Base-by-base conservation (phyloP, 2,329 filamentous ascomycete species). In the Alternaria viburni region DNA sequence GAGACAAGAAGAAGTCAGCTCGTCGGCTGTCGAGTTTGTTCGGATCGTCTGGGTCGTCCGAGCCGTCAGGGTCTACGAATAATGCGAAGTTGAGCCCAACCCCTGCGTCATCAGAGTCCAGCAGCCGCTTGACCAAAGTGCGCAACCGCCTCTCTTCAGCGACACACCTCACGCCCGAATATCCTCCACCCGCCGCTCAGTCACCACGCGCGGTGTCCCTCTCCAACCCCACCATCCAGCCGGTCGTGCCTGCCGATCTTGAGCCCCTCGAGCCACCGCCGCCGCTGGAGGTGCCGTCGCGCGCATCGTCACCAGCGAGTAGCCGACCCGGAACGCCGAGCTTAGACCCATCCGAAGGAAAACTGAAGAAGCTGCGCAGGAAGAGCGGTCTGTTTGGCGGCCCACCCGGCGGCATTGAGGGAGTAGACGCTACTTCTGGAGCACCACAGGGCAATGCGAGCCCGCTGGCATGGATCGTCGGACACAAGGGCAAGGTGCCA, bases 391-490 rank as follows among this genome's bases (percentile, higher is more conserved):
- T 81, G 11, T 79, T 80, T 64, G 74, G 74, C 9, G 66, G 71
- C 30, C 50, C 68, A 56, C 47, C 66, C 11, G 28, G 28, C 15
- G 49, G 49, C 49, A 32, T 51, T 32, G 49, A 51, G 49, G 49
- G 49, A 67, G 57, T 65, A 21, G 36, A 64, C 65, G 76, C 72
- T 61, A 68, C 76, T 57, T 71, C 76, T 50, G 59, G 60, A 17
- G 55, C 47, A 36, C 47, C 65, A n/a, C 45, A 57, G 12, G 67
- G 50, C 10, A 61, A 57, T 28, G 58, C 62, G 6, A 67, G 62
- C 15, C 80, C 81, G 19, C 69, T 81, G 49, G 87, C 88, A 11
- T 90, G 88, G 88, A 85, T 89, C 62, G 83, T 87, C 6, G 87
- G 87, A 8, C 81, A 88, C 67, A 81, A 84, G 46, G 84, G 87